Conservation (phyloP, 2,329 filamentous ascomycete species). For the Cephalotrichum gorgonifer region DNA sequence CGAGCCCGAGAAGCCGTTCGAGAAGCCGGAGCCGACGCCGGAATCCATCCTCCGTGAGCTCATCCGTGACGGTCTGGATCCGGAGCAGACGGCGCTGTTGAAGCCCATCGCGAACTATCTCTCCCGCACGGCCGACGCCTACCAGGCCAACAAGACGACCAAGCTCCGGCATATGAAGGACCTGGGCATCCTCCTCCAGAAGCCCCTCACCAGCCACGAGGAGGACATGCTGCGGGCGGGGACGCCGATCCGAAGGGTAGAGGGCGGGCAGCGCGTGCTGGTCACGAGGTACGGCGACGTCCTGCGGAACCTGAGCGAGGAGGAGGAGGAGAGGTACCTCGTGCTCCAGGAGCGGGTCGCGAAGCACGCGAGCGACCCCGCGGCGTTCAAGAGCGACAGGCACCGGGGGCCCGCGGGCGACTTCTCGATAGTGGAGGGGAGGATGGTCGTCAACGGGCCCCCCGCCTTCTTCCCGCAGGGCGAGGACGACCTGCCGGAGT, state of each 20-base stretch:
- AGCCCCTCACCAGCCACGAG: conserved; percentile 6
- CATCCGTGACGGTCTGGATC: conserved; percentile 18
- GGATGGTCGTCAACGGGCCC: conserved; percentile 53
- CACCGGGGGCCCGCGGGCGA: conserved; percentile 43
- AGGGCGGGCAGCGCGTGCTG: conserved; percentile 51
- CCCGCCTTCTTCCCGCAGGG: conserved; percentile 50
- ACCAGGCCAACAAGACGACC: conserved; percentile 1
- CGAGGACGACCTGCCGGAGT: conserved; percentile 35
- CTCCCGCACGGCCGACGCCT: neutral
- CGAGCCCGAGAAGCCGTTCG: conserved; percentile 8
- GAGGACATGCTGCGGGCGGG: conserved; percentile 14
- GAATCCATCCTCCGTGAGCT: conserved; percentile 21
- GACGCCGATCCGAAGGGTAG: conserved; percentile 48
- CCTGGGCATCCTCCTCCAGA: neutral
- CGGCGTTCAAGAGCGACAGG: conserved; percentile 40
- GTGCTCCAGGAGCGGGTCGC: conserved; percentile 53
- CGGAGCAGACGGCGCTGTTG: conserved; percentile 25
- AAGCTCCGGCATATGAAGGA: conserved; percentile 1
- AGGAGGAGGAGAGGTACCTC: conserved; percentile 62
- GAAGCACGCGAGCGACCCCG: conserved; percentile 36
- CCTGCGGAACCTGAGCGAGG: conserved; percentile 57
- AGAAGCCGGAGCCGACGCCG: conserved; percentile 20
- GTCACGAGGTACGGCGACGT: conserved; percentile 69
- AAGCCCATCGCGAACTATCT: conserved; percentile 19
- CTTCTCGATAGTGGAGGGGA: conserved; percentile 53